Base-by-base conservation (phyloP, 2,329 filamentous ascomycete species). In the Xylaria sp. region DNA sequence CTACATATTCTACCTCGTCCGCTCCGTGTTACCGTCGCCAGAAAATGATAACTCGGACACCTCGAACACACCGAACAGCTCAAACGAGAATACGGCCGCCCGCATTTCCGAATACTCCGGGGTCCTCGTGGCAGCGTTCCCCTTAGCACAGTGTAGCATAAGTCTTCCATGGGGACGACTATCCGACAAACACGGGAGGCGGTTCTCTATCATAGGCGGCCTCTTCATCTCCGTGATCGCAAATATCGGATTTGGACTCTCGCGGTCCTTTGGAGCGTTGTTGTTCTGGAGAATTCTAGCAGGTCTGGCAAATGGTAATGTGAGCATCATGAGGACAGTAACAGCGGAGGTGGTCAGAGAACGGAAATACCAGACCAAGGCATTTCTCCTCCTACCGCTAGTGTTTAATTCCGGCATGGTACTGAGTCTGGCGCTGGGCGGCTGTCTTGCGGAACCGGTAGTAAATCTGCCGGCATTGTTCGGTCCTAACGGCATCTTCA, bases 291-390 rank as follows among this genome's bases (percentile, higher is more conserved):
- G 91, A 7, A 85, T 84, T 33, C 71, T 93, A 7, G 90, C 89
- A 1, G 91, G 91, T 0, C 82, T 87, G 12, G 79, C 92, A 58
- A 93, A 93, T 77, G 91, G 91, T 1, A 94, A 93, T 76, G 86
- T 92, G 1, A 91, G 91, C 0, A 90, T 93, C 2, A 91, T 93
- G 89, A 83, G 91, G 69, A 92, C 90, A 6, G 91, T 93, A 86
- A 91, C 93, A 55, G 86, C 87, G 1, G 91, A 94, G 79, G 90
- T 92, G 41, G 88, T 93, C 46, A 84, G 85, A 59, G 91, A 92
- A 80, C 92, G 91, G 79, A 91, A 87, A 83, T 91, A 78, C 69
- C 83, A 82, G 70, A 82, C 82, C 7, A 79, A 81, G 69, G 82
- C 82, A 0, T 84, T 84, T 56, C 73, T 83, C 23, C 75, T 84